Conservation (phyloP, 2,329 filamentous ascomycete genomes). For the Talaromyces albobiverticillius region DNA sequence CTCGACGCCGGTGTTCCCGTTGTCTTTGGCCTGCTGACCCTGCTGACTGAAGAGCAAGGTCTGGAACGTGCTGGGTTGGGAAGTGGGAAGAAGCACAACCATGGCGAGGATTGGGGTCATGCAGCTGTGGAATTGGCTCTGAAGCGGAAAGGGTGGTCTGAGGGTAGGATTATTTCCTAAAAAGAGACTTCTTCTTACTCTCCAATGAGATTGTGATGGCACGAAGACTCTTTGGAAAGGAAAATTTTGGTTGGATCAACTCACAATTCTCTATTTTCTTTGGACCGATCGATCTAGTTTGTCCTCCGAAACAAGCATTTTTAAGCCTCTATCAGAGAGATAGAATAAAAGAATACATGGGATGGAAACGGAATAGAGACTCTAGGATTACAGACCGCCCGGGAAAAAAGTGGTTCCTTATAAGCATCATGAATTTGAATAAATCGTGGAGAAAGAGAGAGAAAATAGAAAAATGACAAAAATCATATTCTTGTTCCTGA, state of each 20-base stretch:
- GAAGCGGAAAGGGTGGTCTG: conserved; percentile 80
- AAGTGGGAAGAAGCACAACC: conserved; percentile 66
- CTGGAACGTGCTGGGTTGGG: conserved; percentile 75
- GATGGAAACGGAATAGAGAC: not conserved
- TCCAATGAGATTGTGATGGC: not conserved
- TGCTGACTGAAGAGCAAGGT: conserved; percentile 85
- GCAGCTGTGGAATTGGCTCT: conserved; percentile 92
- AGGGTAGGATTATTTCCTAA: conserved; percentile 54
- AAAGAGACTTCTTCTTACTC: not conserved
- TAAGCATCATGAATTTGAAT: no score
- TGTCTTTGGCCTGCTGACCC: conserved; percentile 86
- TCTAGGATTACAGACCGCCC: not conserved
- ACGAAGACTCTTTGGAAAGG: not conserved
- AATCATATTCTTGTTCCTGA: conserved; percentile 16
- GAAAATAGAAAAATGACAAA: conserved; percentile 13
- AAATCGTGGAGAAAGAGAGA: not conserved
- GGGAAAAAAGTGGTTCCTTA: no score
- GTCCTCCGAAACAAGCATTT: no score
- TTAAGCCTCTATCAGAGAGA: no score
- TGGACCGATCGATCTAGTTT: not conserved
- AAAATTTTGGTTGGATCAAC: not conserved
- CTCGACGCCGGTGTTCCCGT: conserved; percentile 86
- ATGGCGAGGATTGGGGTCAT: conserved; percentile 93
- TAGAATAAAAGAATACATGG: no score
- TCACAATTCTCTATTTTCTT: not conserved